Evolutionary conservation across 495 filamentous ascomycete genomes (phyloP), one percentile per base, ranked within the genome.

Genomic region (Lasiosphaeria miniovina): DNA sequence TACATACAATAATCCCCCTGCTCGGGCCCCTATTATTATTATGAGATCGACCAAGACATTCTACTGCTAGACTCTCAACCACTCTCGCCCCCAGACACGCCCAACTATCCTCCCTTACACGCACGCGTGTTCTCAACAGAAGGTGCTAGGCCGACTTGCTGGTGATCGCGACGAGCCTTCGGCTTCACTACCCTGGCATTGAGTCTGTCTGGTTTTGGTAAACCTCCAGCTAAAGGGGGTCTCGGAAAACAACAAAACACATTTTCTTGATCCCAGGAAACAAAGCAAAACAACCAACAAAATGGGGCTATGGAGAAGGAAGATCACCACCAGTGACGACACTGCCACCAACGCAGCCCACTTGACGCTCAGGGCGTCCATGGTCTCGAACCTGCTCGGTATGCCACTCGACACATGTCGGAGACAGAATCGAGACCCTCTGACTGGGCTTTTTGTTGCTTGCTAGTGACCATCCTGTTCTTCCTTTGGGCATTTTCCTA

Each of bases 401-500:
- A 49, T 52, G 50, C 31, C 9, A 9, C 9, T 9, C 38, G 8
- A 3, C 14, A 36, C 12, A 58, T 1, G 0, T 15, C 50, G 9
- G 36, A 17, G 7, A 4, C 35, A 2, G 36, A 45, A 15, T 5
- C 7, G 4, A 38, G 4, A 0, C n/a, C 17, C n/a, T n/a, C 74
- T 58, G 79, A 74, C 31, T 71, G 0, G 63, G 68, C 34, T 68
- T 24, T 2, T 2, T 24, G 24, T 24, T 24, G 1, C 24, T 24
- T 24, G 24, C 45, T 89, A 41, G 86, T 89, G 51, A 91, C 88
- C 7, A 77, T 91, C 55, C 77, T 93, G 4, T 93, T 92, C 74
- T 93, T 95, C 72, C 78, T 94, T 6, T 93, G 88, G 90, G 90
- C 90, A 0, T 90, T 93, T 64, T 84, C 88, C 3, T 92, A 93